phyloP scores from a whole-genome alignment of 116 monocot genomes.

The Iris pallida region DNA sequence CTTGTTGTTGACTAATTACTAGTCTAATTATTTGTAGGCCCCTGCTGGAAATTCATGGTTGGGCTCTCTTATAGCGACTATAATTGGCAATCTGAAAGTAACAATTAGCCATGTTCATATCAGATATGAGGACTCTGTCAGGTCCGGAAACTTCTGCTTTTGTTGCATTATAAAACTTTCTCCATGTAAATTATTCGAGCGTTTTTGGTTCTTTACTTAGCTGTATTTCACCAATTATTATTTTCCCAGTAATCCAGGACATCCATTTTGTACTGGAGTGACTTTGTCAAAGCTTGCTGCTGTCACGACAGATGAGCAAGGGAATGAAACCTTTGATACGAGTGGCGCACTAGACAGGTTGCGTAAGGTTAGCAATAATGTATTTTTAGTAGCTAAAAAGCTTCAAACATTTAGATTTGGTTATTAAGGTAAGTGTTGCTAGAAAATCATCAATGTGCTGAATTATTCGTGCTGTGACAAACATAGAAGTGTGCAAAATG shows the following conservation, averaged over 20 bases:
- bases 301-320: constrained; percentile 87
- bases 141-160: constrained; percentile 32
- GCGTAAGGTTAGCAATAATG: constrained; percentile 55
- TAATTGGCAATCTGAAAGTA: constrained; percentile 96
- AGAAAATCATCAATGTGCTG: no score
- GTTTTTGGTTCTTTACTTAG: background rate
- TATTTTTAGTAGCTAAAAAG: no score
- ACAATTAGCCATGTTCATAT: constrained; percentile 95
- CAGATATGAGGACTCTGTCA: constrained; percentile 92
- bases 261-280: constrained; percentile 86
- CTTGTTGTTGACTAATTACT: background rate
- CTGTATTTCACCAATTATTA: background rate
- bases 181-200: background rate
- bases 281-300: constrained; percentile 96
- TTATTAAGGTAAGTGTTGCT: no score
- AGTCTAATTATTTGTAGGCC: constrained; percentile 29
- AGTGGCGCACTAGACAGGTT: constrained; percentile 94
- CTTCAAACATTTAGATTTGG: no score
- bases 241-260: constrained; percentile 76
- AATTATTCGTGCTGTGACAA: no score
- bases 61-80: constrained; percentile 69
- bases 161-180: background rate
- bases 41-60: constrained; percentile 83
- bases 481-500: no score
- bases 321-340: constrained; percentile 97